phyloP scores from a whole-genome alignment of 495 filamentous ascomycete genomes.

The Lasiosphaeris hirsuta region DNA sequence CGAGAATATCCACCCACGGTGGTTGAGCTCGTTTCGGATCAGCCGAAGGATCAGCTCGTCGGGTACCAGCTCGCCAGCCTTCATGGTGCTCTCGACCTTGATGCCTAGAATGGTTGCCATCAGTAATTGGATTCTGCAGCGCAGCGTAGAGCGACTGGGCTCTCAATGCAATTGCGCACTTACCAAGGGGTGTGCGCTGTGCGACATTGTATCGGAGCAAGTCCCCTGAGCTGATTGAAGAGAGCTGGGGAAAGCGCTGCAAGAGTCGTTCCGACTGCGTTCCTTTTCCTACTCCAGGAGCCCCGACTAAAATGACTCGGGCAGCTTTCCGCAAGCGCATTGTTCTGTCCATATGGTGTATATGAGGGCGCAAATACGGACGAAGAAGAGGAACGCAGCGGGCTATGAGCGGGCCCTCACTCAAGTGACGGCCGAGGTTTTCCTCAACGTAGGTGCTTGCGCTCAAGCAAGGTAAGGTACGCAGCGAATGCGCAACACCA shows the following conservation, averaged over 20 bases:
- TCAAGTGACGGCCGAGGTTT: too few relatives aligned
- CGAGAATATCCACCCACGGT: conserved; percentile 72
- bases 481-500: not conserved
- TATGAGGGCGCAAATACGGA: not conserved
- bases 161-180: conserved; percentile 17
- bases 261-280: conserved; percentile 90
- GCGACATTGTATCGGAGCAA: conserved; percentile 89
- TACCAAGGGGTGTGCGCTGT: conserved; percentile 80
- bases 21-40: conserved; percentile 80
- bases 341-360: not conserved
- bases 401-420: too few relatives aligned
- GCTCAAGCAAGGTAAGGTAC: too few relatives aligned
- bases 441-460: too few relatives aligned
- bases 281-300: conserved; percentile 90
- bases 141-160: not conserved
- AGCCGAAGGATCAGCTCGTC: conserved; percentile 89
- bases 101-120: conserved; percentile 53
- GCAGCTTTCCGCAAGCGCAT: conserved; percentile 76
- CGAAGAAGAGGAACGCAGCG: not conserved
- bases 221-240: conserved; percentile 91
- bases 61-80: conserved; percentile 75
- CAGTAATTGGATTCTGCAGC: not conserved
- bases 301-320: conserved; percentile 89
- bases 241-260: conserved; percentile 79
- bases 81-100: conserved; percentile 84